Evolutionary conservation across 2,329 filamentous ascomycete species (phyloP), one percentile per base, ranked within the genome.

Genomic region (Blastomyces silverae): DNA sequence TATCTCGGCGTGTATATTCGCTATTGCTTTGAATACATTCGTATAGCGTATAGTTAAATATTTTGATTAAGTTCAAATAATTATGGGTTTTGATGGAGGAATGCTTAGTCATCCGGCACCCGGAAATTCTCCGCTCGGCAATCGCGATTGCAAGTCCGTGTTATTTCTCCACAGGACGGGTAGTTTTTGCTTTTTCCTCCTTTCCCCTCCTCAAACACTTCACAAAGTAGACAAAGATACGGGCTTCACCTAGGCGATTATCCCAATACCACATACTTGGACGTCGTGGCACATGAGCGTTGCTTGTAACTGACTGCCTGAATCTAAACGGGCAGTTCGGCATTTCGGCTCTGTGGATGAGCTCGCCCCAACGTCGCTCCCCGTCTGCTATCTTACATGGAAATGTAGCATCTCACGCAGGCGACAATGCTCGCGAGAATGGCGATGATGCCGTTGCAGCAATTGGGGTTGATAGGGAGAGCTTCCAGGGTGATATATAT

Each of bases 281-380:
- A 11, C 2, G 13, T 13, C 25, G 50, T 53, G 25, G 50, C 25
- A 17, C 4, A 17, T 31, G 50, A 53, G 5, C 15, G 17, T 53
- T 53, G 50, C 50, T 15, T 20, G 50, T 17, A 15, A 17, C 25
- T 28, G 25, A 13, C 50, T 28, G 25, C 50, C 28, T 17, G 5
- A 3, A 48, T 46, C 57, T 39, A 31, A 3, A 53, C 28, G 8
- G 6, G 2, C 20, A 46, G 31, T 31, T 53, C 31, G 46, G 46
- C 60, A 62, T 31, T 46, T 62, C 28, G 15, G 60, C 42, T 53
- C 31, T 28, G 52, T 62, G 60, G 46, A 62, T 62, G 60, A 50
- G 46, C 46, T 37, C 60, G 20, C 22, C 13, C 34, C 15, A n/a
- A n/a, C 52, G 22, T 28, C 28, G 17, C n/a, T 62, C 28, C 42